Evolutionary conservation across 257 asterid species (phyloP), one percentile per base, ranked within the genome.

Genomic region (Solanum sparsipilum): DNA sequence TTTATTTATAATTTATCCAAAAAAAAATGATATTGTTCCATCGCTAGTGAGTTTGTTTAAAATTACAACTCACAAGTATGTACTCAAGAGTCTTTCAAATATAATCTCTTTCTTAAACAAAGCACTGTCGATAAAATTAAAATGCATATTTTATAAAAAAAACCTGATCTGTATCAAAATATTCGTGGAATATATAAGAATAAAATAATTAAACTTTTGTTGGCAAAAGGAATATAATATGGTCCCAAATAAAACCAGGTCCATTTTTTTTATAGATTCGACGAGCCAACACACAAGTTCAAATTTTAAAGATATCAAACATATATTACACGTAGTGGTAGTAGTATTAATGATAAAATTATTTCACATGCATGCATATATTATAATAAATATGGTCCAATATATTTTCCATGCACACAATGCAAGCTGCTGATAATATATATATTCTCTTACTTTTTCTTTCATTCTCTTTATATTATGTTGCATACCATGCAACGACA

Each of bases 401-500:
- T 8, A 58, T 58, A 58, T 41, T 84, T 65, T 74, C 39, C 86
- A 86, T 81, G 74, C 75, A 87, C 74, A 44, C 56, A 44, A 44
- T 44, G 56, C 63, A 48, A 84, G 44, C 74, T 88, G 75, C 39
- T 46, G 41, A 46, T 46, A 6, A 81, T 29, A 81, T 79, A 81
- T 79, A 76, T 78, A 79, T 88, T 84, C 86, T 76, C 83, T 67
- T 60, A 7, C 46, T 74, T 70, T 52, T 23, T 32, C 71, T 48
- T 89, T 60, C 52, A 85, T 67, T 36, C 78, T 67, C 78, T 85
- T 85, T 60, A 20, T 34, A 34, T 35, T n/a, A 13, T 84, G 41
- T 87, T 85, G 90, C 90, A 81, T 70, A n/a, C 85, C 65, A 52
- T 84, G 86, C 86, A 78, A 79, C 90, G 90, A 84, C 90, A 89